Evolutionary conservation across 176 grass and related monocot genomes (phyloP).

Genomic region (Zea luxurians): DNA sequence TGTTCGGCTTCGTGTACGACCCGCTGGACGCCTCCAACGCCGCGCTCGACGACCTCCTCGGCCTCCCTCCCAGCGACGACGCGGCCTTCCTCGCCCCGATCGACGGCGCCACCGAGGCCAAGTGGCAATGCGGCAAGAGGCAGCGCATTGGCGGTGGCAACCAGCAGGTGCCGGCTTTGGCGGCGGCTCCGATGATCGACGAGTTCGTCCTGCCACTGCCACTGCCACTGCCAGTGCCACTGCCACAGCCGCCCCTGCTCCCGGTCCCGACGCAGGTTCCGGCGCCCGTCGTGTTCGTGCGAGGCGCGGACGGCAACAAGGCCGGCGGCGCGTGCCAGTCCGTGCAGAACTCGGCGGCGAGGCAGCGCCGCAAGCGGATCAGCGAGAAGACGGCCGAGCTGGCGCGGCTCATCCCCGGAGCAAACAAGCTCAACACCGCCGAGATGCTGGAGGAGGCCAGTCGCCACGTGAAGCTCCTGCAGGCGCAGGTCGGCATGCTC

Average conservation of each 20-base stretch:
- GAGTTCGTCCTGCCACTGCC: conserved; percentile 11
- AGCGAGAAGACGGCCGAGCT: conserved; percentile 78
- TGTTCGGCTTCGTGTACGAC: conserved; percentile 64
- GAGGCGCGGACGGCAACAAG: conserved; percentile 13
- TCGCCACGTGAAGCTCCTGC: conserved; percentile 70
- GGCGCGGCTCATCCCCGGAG: conserved; percentile 66
- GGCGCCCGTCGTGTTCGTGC: background rate
- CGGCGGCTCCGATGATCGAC: background rate
- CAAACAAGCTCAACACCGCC: conserved; percentile 65
- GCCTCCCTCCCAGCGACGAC: background rate
- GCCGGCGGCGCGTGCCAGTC: conserved; percentile 14
- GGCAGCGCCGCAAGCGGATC: conserved; percentile 73
- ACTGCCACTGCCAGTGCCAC: background rate
- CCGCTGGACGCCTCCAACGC: conserved; percentile 37
- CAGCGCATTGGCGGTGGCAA: background rate
- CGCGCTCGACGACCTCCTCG: conserved; percentile 46
- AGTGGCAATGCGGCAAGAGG: conserved; percentile 27
- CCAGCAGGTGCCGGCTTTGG: background rate
- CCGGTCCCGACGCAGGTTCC: background rate
- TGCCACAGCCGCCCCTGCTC: background rate
- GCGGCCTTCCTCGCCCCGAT: conserved; percentile 21
- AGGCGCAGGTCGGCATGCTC: conserved; percentile 76
- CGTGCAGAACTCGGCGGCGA: conserved; percentile 50
- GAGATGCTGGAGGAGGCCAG: conserved; percentile 68
- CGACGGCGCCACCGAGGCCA: background rate